A percentile compares a stretch with the other conserved stretches of the same genome.
These are phyloP conservation scores for Adiantum capillusveneris DNA, from an alignment of 75 land plant genomes.

Conservation along the genomic window DNA sequence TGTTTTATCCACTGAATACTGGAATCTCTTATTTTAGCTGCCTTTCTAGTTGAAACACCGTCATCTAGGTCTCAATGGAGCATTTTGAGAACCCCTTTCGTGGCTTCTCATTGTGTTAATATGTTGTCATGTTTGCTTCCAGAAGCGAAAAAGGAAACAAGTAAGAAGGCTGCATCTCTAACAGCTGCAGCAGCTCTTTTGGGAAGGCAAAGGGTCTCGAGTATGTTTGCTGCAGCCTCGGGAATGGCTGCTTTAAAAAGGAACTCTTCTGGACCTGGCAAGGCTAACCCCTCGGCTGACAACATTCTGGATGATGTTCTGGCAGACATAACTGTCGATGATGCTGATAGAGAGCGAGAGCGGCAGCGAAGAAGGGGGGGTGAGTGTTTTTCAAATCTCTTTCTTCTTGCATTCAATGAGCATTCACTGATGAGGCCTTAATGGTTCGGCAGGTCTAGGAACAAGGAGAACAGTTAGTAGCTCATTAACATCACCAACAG, in stretches of 20 bases:
- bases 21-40: too few species aligned
- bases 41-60: too few species aligned
- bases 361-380: constrained; percentile 34
- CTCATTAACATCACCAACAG: neutral
- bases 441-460: neutral
- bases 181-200: constrained; percentile 70
- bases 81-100: too few species aligned
- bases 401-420: neutral
- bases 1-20: too few species aligned
- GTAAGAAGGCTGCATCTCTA: constrained; percentile 30
- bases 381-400: neutral
- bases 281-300: constrained; percentile 22
- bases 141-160: constrained; percentile 34
- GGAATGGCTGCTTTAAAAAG: constrained; percentile 12
- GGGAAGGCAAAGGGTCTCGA: constrained; percentile 68
- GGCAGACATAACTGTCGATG: constrained; percentile 68
- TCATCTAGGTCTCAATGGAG: too few species aligned
- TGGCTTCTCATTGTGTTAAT: too few species aligned
- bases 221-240: constrained; percentile 70
- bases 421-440: neutral
- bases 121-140: neutral
- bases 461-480: neutral
- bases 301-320: constrained; percentile 79
- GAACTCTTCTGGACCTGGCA: neutral
- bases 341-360: constrained; percentile 52